Conservation (phyloP, 73 alveolate genomes). For the Paramecium caudatum region DNA sequence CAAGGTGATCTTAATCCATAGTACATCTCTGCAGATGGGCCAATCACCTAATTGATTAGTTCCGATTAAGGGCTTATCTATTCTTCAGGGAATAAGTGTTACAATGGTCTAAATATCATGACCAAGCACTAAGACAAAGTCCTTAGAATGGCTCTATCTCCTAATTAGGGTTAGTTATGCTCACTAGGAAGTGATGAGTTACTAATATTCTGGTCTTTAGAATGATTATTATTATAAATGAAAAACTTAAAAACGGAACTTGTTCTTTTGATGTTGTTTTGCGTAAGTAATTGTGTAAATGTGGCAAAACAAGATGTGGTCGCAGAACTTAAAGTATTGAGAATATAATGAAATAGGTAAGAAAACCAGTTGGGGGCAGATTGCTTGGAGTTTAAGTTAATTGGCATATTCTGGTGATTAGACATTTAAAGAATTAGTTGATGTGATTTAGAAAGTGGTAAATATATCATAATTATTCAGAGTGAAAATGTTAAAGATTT, state of each 20-base stretch:
- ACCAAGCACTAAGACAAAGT: conserved; percentile 38
- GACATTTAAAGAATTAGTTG: conserved; percentile 31
- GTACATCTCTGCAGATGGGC: not conserved
- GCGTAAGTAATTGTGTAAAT: conserved; percentile 2
- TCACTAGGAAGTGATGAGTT: conserved; percentile 63
- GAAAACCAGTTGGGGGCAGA: conserved; percentile 66
- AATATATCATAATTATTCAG: not conserved
- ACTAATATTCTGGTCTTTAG: conserved; percentile 46
- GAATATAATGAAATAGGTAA: conserved; percentile 39
- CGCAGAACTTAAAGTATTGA: conserved; percentile 22
- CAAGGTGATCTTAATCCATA: conserved; percentile 2
- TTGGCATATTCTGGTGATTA: conserved; percentile 12
- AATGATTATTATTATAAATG: too few relatives aligned
- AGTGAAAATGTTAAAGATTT: conserved; percentile 1
- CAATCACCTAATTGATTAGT: conserved; percentile 12
- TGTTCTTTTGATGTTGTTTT: not conserved
- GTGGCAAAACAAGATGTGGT: not conserved
- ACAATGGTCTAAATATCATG: not conserved
- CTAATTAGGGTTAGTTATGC: conserved; percentile 18
- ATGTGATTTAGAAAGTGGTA: conserved; percentile 40
- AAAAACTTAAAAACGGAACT: conserved; percentile 33
- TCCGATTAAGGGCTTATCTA: not conserved
- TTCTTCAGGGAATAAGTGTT: conserved; percentile 19
- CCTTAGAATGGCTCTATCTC: not conserved
- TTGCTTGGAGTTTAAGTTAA: conserved; percentile 4